Base-by-base conservation (phyloP, 129 eudicot species). In the Kitagawia praeruptora region DNA sequence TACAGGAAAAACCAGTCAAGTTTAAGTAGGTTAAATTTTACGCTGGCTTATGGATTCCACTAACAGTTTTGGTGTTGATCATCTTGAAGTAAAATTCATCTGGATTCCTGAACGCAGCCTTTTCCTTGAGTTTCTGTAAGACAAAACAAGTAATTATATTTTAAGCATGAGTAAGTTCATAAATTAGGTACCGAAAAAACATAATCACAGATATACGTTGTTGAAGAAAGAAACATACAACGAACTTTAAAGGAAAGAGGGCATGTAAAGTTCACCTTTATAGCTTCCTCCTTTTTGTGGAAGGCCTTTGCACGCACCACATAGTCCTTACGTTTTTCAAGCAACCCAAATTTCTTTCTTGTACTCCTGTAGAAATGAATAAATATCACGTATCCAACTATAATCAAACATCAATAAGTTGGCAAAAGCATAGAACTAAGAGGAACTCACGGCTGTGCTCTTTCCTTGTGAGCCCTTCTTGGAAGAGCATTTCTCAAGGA, bases 241-340 rank as follows among this genome's bases (percentile, higher is more conserved):
- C 25, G n/a, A 69, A 75, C 74, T 64, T 21, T 39, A 1, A 28
- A 38, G 19, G 31, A 75, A 70, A 37, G 73, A 12, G 21, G 37
- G 72, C 70, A 37, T 7, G 5, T 19, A 8, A 70, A 58, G 12
- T 23, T 53, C 82, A 90, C 98, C 89, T 77, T 93, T 69, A 94
- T 72, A 79, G 90, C 75, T 49, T 89, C 93, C 89, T 94, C 96
- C 83, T 91, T 94, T 76, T 88, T 82, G 83, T 94, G 98, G 78
- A 58, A 91, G 54, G 87, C 93, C 80, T 85, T 84, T 2, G 98
- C 98, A 80, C 98, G 97, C 42, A 85, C 78, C 42, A 94, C 97
- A 89, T 94, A 94, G 80, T 94, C 98, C 87, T 94, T 91, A 87
- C 91, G 98, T 79, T 94, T 91, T 80, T 94, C 98, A 3, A 94